Percentiles rank a stretch among this genome's conserved stretches.
phyloP scores from a whole-genome alignment of 1,284 basidiomycete species.

The Boletellus dicymbophilus region DNA sequence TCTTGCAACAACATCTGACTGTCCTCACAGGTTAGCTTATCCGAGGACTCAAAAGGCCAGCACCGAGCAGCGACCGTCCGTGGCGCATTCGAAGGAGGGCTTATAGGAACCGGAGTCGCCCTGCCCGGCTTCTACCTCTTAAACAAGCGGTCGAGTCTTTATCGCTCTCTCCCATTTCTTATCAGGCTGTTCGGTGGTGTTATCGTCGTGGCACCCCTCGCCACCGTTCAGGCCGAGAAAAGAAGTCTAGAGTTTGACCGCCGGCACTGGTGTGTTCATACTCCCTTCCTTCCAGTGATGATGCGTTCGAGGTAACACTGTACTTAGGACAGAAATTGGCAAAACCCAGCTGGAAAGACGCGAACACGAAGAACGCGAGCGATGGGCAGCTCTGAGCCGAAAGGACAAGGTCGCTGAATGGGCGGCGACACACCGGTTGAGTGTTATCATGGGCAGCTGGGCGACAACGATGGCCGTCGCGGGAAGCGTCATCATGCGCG shows the following conservation, averaged over 20 bases:
- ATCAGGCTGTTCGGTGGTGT: slow-evolving; percentile 77
- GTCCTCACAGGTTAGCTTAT: slow-evolving; percentile 38
- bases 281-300: not conserved
- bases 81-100: slow-evolving; percentile 67
- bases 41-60: slow-evolving; percentile 47
- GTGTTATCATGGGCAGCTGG: slow-evolving; percentile 82
- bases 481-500: slow-evolving; percentile 70
- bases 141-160: slow-evolving; percentile 58
- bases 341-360: slow-evolving; percentile 59
- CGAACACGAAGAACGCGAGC: slow-evolving; percentile 45
- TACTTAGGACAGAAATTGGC: slow-evolving; percentile 58
- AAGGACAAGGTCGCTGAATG: slow-evolving; percentile 72
- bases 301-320: not conserved
- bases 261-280: slow-evolving; percentile 61
- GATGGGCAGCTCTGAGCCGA: slow-evolving; percentile 62
- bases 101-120: slow-evolving; percentile 52
- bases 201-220: slow-evolving; percentile 66
- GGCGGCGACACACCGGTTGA: slow-evolving; percentile 77
- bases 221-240: slow-evolving; percentile 80
- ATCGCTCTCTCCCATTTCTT: slow-evolving; percentile 69
- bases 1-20: not conserved
- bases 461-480: slow-evolving; percentile 71
- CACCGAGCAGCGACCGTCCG: slow-evolving; percentile 56
- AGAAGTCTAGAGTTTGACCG: slow-evolving; percentile 74
- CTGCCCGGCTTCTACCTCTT: slow-evolving; percentile 62